A percentile compares a stretch with the other conserved stretches of the same genome.
phyloP scores from a whole-genome alignment of 345 rosid species.

The Raphanus sativus region DNA sequence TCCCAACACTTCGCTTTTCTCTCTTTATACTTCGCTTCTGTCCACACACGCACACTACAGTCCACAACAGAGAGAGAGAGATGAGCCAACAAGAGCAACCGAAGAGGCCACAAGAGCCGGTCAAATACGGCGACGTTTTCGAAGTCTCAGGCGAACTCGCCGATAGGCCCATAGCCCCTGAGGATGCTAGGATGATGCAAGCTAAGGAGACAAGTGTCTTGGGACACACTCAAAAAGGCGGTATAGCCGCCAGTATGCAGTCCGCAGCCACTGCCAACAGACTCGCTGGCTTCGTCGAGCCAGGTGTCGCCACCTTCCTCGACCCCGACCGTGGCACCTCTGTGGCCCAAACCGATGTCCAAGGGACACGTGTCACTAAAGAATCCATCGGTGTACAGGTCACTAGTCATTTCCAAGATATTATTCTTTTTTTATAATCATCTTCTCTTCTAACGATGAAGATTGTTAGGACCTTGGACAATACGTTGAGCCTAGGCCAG shows the following conservation, averaged over 20 bases:
- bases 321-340: constrained; percentile 50
- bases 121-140: constrained; percentile 61
- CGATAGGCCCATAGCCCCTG: constrained; percentile 49
- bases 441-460: not conserved
- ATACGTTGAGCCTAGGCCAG: constrained; percentile 46
- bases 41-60: not conserved
- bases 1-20: not conserved
- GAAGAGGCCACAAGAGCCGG: constrained; percentile 46
- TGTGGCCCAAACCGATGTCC: constrained; percentile 53
- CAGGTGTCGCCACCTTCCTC: constrained; percentile 39
- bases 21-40: not conserved
- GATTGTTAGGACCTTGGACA: constrained; percentile 54
- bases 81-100: constrained; percentile 80
- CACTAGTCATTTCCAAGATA: not conserved
- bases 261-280: constrained; percentile 60
- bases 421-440: not conserved
- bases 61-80: constrained; percentile 1
- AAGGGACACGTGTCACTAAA: constrained; percentile 50
- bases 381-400: constrained; percentile 70
- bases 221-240: constrained; percentile 61
- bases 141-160: constrained; percentile 58
- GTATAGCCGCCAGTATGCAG: constrained; percentile 63
- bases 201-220: constrained; percentile 54
- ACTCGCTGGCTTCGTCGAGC: constrained; percentile 54
- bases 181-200: constrained; percentile 77